These are phyloP conservation scores for Geranium rotundifolium DNA, from an alignment of 345 rosid species.

Conservation along the genomic window DNA sequence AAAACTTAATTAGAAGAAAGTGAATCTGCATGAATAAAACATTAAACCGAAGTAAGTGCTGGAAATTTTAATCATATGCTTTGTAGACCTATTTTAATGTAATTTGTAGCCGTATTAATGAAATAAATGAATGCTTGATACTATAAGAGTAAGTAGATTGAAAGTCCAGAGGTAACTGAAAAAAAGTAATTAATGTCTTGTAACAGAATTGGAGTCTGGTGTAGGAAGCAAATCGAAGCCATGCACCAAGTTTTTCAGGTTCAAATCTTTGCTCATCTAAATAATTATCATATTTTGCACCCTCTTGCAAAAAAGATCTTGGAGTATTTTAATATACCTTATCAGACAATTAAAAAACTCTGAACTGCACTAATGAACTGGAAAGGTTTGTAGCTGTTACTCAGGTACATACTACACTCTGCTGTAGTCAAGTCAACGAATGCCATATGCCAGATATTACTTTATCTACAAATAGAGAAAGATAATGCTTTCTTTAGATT, in stretches of 20 bases:
- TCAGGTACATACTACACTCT: conserved; percentile 31
- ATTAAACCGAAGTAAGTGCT: neutral
- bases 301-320: conserved; percentile 11
- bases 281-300: conserved; percentile 21
- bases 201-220: conserved; percentile 88
- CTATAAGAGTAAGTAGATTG: conserved; percentile 5
- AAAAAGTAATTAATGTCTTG: conserved; percentile 58
- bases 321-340: conserved; percentile 13
- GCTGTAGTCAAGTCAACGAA: conserved; percentile 21
- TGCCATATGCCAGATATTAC: conserved; percentile 17
- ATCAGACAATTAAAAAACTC: conserved; percentile 12
- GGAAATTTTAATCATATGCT: neutral
- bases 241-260: conserved; percentile 99
- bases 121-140: neutral
- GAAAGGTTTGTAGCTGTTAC: conserved; percentile 20
- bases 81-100: neutral
- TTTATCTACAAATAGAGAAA: conserved; percentile 13
- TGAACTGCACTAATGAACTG: conserved; percentile 23
- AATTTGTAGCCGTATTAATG: neutral
- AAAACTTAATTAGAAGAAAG: too few relatives aligned
- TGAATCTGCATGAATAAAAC: too few relatives aligned
- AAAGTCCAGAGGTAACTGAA: conserved; percentile 26
- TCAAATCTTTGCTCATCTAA: conserved; percentile 55
- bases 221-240: conserved; percentile 99
- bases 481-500: conserved; percentile 11